phyloP scores from a whole-genome alignment of 805 yeast species.

The Nakazawaea anatomiae region DNA sequence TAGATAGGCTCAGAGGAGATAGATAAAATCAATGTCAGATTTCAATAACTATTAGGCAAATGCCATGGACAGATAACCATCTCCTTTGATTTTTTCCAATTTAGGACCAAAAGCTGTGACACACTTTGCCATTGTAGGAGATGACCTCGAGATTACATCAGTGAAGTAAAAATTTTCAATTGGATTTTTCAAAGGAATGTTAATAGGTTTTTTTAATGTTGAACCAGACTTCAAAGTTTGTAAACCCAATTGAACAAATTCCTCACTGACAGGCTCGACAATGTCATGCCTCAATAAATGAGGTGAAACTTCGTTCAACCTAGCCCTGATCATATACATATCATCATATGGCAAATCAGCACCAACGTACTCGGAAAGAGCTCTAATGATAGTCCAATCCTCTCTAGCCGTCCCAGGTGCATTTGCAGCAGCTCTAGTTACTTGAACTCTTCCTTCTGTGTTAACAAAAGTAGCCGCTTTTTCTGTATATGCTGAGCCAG shows the following conservation, averaged over 20 bases:
- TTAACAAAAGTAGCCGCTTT: slow-evolving; percentile 80
- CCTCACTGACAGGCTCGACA: slow-evolving; percentile 60
- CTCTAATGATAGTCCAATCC: slow-evolving; percentile 86
- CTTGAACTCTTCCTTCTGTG: slow-evolving; percentile 86
- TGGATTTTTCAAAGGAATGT: slow-evolving; percentile 56
- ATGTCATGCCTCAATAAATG: slow-evolving; percentile 71
- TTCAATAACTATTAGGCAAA: slow-evolving; percentile 17
- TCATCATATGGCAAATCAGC: slow-evolving; percentile 74
- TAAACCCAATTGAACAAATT: slow-evolving; percentile 52
- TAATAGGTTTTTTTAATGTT: slow-evolving; percentile 22
- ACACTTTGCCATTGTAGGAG: slow-evolving; percentile 89
- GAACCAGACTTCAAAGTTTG: slow-evolving; percentile 34
- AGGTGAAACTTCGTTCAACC: slow-evolving; percentile 77
- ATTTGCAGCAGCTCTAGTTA: slow-evolving; percentile 79
- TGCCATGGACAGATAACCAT: slow-evolving; percentile 27
- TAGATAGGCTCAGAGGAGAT: slow-evolving; percentile 6
- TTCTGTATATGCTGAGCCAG: slow-evolving; percentile 87
- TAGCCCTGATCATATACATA: slow-evolving; percentile 54
- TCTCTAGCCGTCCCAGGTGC: slow-evolving; percentile 89
- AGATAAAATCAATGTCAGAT: slow-evolving; percentile 9
- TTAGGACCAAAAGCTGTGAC: slow-evolving; percentile 65
- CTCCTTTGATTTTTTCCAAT: slow-evolving; percentile 52
- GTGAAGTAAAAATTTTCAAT: slow-evolving; percentile 84
- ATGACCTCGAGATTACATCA: slow-evolving; percentile 78
- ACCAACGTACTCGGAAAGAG: slow-evolving; percentile 71